A percentile compares a stretch with the other conserved stretches of the same genome.
Evolutionary conservation across 495 filamentous ascomycete species (phyloP).

Genomic region (Cercophora scortea): DNA sequence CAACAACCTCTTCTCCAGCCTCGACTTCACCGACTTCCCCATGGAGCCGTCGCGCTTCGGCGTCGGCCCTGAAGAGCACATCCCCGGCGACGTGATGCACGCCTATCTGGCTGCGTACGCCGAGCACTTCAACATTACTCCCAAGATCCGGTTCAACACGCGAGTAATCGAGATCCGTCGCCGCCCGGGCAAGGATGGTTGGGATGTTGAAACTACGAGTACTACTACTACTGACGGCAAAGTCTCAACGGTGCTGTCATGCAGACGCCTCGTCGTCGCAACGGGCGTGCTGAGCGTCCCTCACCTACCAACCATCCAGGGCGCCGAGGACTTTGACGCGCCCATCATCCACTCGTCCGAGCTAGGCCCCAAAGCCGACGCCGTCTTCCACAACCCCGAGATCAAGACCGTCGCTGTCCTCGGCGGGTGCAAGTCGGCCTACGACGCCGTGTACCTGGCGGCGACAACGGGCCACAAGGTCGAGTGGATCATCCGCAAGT

Average conservation of each 20-base stretch:
- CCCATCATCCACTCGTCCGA: slow-evolving; percentile 58
- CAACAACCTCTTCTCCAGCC: slow-evolving; percentile 50
- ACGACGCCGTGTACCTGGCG: slow-evolving; percentile 61
- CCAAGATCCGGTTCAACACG: slow-evolving; percentile 25
- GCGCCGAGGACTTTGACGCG: slow-evolving; percentile 41
- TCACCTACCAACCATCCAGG: slow-evolving; percentile 37
- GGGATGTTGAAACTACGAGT: slow-evolving; percentile 4
- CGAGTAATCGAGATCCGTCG: slow-evolving; percentile 1
- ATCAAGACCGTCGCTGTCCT: slow-evolving; percentile 44
- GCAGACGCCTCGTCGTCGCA: slow-evolving; percentile 56
- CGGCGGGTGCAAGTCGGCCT: slow-evolving; percentile 65
- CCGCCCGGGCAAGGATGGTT: neutral
- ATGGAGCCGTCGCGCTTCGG: slow-evolving; percentile 55
- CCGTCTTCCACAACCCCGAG: slow-evolving; percentile 12
- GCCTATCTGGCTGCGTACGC: slow-evolving; percentile 25
- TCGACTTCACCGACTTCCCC: slow-evolving; percentile 66
- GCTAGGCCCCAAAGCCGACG: slow-evolving; percentile 23
- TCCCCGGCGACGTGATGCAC: slow-evolving; percentile 29
- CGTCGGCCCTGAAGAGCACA: slow-evolving; percentile 46
- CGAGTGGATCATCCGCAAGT: slow-evolving; percentile 64
- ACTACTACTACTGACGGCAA: neutral
- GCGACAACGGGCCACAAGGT: slow-evolving; percentile 54
- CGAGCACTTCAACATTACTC: slow-evolving; percentile 23
- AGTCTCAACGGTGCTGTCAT: neutral
- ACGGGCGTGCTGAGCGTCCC: slow-evolving; percentile 62